phyloP scores from a whole-genome alignment of 371 early-diverging fungal species.

The Mortierella sp. region DNA sequence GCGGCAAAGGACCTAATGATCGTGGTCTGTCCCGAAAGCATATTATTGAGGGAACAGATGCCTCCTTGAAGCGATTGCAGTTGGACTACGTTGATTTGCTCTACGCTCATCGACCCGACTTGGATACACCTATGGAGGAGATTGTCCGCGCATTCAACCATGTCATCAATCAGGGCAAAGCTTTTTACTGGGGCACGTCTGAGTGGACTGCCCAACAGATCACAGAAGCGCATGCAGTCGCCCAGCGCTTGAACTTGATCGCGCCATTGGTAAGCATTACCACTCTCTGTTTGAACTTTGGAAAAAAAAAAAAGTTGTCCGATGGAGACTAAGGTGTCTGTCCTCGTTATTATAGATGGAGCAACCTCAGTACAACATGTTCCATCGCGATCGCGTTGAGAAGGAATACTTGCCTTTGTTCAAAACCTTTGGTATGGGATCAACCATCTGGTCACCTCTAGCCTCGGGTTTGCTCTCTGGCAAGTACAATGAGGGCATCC shows the following conservation, averaged over 20 bases:
- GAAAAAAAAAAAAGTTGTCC: neutral
- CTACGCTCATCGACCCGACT: constrained; percentile 87
- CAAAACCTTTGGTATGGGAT: constrained; percentile 78
- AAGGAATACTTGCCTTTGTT: constrained; percentile 83
- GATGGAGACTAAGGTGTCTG: neutral
- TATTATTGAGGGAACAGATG: constrained; percentile 86
- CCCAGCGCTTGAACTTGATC: constrained; percentile 75
- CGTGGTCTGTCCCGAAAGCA: constrained; percentile 89
- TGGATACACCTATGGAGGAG: constrained; percentile 83
- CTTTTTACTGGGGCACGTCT: constrained; percentile 89
- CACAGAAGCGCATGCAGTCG: constrained; percentile 81
- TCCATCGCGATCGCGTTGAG: constrained; percentile 85
- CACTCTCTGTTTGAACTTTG: neutral
- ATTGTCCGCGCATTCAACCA: constrained; percentile 89
- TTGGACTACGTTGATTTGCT: constrained; percentile 87
- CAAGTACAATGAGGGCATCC: constrained; percentile 84
- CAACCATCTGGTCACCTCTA: constrained; percentile 87
- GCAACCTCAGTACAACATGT: constrained; percentile 91
- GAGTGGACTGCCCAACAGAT: constrained; percentile 90
- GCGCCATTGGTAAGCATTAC: constrained; percentile 68
- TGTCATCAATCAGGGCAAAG: constrained; percentile 86
- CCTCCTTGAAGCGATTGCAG: constrained; percentile 79
- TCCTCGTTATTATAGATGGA: constrained; percentile 59
- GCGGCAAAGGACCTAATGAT: constrained; percentile 85
- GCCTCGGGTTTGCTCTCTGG: constrained; percentile 82